phyloP scores from a whole-genome alignment of 139 green algal genomes.

The Chlamydomonas incerta region DNA sequence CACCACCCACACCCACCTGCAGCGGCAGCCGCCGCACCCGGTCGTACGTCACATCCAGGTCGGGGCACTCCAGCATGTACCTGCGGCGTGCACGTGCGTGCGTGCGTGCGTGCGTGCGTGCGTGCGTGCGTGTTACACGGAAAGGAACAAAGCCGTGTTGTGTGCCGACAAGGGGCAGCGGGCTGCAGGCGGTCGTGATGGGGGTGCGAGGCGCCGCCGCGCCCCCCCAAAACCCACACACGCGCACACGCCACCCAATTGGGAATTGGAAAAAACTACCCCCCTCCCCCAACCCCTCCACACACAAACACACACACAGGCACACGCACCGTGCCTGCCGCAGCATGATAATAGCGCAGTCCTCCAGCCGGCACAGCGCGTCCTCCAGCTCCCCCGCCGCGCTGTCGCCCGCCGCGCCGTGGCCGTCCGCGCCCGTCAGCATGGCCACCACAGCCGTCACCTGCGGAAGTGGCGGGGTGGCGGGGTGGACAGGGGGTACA shows the following conservation, averaged over 20 bases:
- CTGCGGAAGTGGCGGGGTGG: not conserved
- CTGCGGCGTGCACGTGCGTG: not conserved
- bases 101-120: too few relatives aligned
- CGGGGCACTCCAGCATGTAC: slow-evolving; percentile 13
- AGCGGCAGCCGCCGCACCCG: slow-evolving; percentile 34
- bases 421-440: not conserved
- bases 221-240: too few relatives aligned
- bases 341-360: slow-evolving; percentile 51
- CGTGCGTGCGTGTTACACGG: too few relatives aligned
- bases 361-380: slow-evolving; percentile 52
- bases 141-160: too few relatives aligned
- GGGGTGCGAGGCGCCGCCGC: too few relatives aligned
- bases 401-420: not conserved
- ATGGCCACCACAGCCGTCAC: not conserved
- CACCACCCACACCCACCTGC: not conserved
- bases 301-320: not conserved
- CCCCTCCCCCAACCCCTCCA: not conserved
- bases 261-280: not conserved
- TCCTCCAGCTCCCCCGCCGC: slow-evolving; percentile 46
- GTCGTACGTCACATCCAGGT: not conserved
- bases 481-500: not conserved
- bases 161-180: too few relatives aligned
- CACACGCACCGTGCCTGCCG: slow-evolving; percentile 23
- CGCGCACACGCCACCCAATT: not conserved
- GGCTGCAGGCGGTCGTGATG: too few relatives aligned